These are phyloP conservation scores for Tympanopsis confertula DNA, from an alignment of 2,329 filamentous ascomycete genomes.

Conservation along the genomic window DNA sequence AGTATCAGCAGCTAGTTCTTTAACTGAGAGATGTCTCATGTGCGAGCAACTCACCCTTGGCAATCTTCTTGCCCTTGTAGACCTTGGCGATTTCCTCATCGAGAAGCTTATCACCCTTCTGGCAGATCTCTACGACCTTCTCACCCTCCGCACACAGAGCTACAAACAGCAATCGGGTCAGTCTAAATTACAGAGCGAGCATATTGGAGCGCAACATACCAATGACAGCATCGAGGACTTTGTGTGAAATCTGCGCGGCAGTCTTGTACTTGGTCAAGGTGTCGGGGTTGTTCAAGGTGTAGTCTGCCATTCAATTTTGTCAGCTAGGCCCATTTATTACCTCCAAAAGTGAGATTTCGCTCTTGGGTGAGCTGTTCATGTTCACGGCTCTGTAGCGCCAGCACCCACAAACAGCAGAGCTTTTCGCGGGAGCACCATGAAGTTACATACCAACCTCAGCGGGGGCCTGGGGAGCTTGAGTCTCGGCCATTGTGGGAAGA, in stretches of 20 bases:
- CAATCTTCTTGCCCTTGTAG: slow-evolving; percentile 95
- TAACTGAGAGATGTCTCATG: slow-evolving; percentile 3
- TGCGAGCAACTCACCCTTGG: slow-evolving; percentile 55
- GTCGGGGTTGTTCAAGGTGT: slow-evolving; percentile 81
- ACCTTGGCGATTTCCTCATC: slow-evolving; percentile 91
- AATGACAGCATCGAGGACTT: slow-evolving; percentile 74
- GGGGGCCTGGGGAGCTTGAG: slow-evolving; percentile 12
- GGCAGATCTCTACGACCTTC: slow-evolving; percentile 88
- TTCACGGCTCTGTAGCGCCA: no score
- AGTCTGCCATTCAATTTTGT: slow-evolving; percentile 43
- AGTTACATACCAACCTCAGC: slow-evolving; percentile 28
- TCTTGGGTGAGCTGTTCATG: not conserved
- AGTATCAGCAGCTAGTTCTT: slow-evolving; percentile 8
- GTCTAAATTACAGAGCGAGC: slow-evolving; percentile 2
- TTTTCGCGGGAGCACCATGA: no score
- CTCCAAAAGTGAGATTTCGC: not conserved
- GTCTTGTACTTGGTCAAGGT: slow-evolving; percentile 99
- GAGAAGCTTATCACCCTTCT: slow-evolving; percentile 88
- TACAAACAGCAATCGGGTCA: slow-evolving; percentile 26
- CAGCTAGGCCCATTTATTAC: not conserved
- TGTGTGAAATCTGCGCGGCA: slow-evolving; percentile 87
- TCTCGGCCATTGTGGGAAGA: slow-evolving; percentile 21
- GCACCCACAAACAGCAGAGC: no score
- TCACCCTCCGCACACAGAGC: slow-evolving; percentile 64
- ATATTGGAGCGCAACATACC: slow-evolving; percentile 29